phyloP scores from a whole-genome alignment of 345 rosid genomes.

The Rhodamnia rubescens region DNA sequence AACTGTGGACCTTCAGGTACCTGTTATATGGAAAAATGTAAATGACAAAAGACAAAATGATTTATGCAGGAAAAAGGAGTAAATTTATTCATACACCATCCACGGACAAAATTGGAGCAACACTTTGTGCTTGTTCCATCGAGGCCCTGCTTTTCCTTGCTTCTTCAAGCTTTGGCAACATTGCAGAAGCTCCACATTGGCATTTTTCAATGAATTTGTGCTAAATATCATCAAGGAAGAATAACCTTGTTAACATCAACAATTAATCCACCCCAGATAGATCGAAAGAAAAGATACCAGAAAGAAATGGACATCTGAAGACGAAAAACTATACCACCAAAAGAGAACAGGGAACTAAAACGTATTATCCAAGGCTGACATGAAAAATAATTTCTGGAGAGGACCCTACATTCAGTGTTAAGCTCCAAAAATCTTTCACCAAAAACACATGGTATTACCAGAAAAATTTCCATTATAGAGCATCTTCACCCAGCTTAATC shows the following conservation, averaged over 20 bases:
- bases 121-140: conserved; percentile 57
- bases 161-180: conserved; percentile 89
- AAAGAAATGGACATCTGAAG: not conserved
- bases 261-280: not conserved
- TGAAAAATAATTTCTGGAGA: not conserved
- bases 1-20: conserved; percentile 33
- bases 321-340: not conserved
- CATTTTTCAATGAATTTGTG: conserved; percentile 91
- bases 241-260: not conserved
- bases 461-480: not conserved
- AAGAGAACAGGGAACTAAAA: not conserved
- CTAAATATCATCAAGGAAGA: conserved; percentile 21
- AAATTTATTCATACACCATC: conserved; percentile 26
- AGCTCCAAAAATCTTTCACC: not conserved
- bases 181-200: conserved; percentile 82
- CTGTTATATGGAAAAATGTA: conserved; percentile 29
- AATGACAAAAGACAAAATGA: not conserved
- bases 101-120: conserved; percentile 23
- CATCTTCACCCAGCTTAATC: not conserved
- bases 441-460: not conserved
- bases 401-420: not conserved
- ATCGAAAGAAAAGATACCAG: not conserved
- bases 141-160: conserved; percentile 64
- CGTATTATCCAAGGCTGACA: not conserved
- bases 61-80: conserved; percentile 1